phyloP scores from a whole-genome alignment of 306 rosid species.

The Alnus rubra region DNA sequence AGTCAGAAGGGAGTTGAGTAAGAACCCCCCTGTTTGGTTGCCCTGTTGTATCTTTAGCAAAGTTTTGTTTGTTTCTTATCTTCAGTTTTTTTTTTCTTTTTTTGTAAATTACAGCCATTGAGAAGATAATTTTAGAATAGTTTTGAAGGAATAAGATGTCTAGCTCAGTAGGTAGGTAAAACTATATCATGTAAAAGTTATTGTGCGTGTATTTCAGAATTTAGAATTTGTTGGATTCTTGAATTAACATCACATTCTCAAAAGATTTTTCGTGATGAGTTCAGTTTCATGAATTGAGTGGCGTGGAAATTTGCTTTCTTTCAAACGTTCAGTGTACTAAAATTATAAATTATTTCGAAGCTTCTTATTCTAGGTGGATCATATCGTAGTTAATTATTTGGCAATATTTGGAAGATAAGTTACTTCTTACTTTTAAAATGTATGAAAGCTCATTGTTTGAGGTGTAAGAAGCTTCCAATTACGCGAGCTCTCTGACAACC shows the following conservation, averaged over 20 bases:
- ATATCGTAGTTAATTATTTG: background rate
- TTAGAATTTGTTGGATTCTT: background rate
- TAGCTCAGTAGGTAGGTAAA: slow-evolving; percentile 61
- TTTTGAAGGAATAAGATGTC: slow-evolving; percentile 66
- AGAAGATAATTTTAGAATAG: slow-evolving; percentile 45
- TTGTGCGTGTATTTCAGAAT: background rate
- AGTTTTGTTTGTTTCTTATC: slow-evolving; percentile 55
- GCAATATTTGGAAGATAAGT: background rate
- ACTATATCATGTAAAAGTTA: background rate
- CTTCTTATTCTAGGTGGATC: background rate
- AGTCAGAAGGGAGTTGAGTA: slow-evolving; percentile 40
- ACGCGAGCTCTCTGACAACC: too few relatives aligned
- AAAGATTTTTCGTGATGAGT: background rate
- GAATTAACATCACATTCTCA: background rate
- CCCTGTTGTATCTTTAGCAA: slow-evolving; percentile 67
- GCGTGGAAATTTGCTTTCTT: background rate
- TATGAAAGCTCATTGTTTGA: background rate
- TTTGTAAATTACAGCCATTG: slow-evolving; percentile 49
- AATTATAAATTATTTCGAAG: background rate
- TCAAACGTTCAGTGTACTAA: background rate
- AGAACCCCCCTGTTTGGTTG: slow-evolving; percentile 58
- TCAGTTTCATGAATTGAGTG: background rate
- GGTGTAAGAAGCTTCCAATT: background rate
- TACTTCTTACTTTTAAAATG: background rate
- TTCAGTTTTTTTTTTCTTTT: slow-evolving; percentile 28